Conservation (phyloP, 2,329 filamentous ascomycete species). For the Dothistroma pini region DNA sequence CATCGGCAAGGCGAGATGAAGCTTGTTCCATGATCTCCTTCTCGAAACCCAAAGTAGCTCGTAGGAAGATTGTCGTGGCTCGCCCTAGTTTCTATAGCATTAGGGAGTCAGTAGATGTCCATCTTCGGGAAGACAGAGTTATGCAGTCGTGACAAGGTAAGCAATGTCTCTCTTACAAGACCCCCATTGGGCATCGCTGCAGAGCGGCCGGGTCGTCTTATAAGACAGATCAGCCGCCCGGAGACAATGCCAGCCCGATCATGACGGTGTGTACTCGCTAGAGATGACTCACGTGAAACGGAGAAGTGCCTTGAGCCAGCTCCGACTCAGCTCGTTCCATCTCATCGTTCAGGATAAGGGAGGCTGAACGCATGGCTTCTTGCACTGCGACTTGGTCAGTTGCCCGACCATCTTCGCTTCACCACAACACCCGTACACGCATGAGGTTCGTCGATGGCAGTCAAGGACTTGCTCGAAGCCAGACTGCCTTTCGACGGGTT, state of each 20-base stretch:
- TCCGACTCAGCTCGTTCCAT: slow-evolving; percentile 76
- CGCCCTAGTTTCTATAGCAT: slow-evolving; percentile 75
- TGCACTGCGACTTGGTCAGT: slow-evolving; percentile 35
- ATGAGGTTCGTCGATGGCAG: slow-evolving; percentile 56
- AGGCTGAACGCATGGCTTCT: slow-evolving; percentile 41
- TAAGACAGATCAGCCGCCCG: too few species aligned
- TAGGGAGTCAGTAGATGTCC: too few species aligned
- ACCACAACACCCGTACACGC: slow-evolving; percentile 50
- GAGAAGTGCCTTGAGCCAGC: slow-evolving; percentile 67
- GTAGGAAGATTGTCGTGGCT: slow-evolving; percentile 78
- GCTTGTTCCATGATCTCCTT: slow-evolving; percentile 88
- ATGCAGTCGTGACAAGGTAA: too few species aligned
- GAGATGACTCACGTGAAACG: too few species aligned
- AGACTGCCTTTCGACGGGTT: slow-evolving; percentile 32
- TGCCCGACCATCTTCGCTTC: slow-evolving; percentile 8
- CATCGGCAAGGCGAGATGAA: slow-evolving; percentile 64
- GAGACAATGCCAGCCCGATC: too few species aligned
- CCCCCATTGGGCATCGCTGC: too few species aligned
- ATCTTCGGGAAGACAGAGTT: too few species aligned
- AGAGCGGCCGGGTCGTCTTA: too few species aligned
- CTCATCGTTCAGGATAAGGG: slow-evolving; percentile 48
- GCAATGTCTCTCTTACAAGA: too few species aligned
- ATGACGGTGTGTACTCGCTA: too few species aligned
- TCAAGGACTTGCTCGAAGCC: slow-evolving; percentile 53
- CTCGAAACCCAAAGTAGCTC: slow-evolving; percentile 84